Percentiles rank a stretch among this genome's conserved stretches.
phyloP scores from a whole-genome alignment of 2,329 filamentous ascomycete species.

The Colletotrichum lentis region DNA sequence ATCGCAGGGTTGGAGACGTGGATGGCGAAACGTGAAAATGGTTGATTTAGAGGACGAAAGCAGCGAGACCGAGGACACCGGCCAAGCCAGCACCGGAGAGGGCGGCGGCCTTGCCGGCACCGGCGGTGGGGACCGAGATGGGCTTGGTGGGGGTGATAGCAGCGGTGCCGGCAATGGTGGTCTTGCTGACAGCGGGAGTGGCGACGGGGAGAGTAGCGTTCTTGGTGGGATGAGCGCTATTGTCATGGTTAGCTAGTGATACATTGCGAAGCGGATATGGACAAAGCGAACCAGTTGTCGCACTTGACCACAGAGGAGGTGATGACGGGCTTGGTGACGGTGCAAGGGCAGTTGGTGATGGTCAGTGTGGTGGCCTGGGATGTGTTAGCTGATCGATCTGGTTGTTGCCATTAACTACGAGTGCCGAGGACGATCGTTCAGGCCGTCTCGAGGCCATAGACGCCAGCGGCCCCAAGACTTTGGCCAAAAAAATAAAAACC shows the following conservation, averaged over 20 bases:
- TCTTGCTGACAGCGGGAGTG: constrained; percentile 43
- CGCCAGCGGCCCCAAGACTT: constrained; percentile 48
- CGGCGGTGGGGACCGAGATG: constrained; percentile 58
- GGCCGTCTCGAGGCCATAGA: neutral
- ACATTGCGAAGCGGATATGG: neutral
- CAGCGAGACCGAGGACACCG: constrained; percentile 67
- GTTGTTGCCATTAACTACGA: neutral
- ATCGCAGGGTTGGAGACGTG: constrained; percentile 52
- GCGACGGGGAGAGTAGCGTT: constrained; percentile 41
- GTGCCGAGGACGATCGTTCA: neutral
- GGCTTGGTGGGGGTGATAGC: constrained; percentile 43
- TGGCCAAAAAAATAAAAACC: neutral
- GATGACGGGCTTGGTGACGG: constrained; percentile 66
- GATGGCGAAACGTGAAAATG: constrained; percentile 47
- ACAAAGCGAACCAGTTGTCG: constrained; percentile 57
- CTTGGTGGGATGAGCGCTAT: constrained; percentile 32
- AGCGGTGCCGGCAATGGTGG: constrained; percentile 46
- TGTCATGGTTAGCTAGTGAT: constrained; percentile 13
- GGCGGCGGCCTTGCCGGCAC: constrained; percentile 64
- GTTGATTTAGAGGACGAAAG: constrained; percentile 65
- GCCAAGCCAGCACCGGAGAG: constrained; percentile 68
- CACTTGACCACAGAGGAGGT: constrained; percentile 62
- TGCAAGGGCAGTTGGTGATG: constrained; percentile 78
- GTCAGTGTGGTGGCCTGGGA: constrained; percentile 71
- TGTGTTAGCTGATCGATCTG: constrained; percentile 43